Evolutionary conservation across 352 stramenopile species (phyloP).

Genomic region (Phytopythium mirpurense): DNA sequence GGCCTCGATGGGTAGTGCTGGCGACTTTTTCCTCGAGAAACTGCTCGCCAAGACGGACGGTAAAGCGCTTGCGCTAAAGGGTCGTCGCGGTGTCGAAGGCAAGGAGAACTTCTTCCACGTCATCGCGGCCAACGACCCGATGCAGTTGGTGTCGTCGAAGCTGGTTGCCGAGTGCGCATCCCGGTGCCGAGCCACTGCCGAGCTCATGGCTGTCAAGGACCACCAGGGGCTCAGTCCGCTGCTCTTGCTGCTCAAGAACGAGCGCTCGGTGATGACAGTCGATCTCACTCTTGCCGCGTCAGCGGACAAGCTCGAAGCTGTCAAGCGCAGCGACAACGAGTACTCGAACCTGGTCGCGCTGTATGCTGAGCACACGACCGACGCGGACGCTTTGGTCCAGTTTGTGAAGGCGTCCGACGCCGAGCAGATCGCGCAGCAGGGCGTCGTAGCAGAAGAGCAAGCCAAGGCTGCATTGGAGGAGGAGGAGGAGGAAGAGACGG

Average conservation of each 20-base stretch:
- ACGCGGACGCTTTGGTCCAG: conserved; percentile 27
- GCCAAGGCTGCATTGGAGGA: conserved; percentile 4
- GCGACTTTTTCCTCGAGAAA: conserved; percentile 41
- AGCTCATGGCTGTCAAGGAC: conserved; percentile 50
- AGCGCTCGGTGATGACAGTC: conserved; percentile 14
- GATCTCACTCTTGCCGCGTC: conserved; percentile 7
- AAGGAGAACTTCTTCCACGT: conserved; percentile 70
- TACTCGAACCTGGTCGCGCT: conserved; percentile 47
- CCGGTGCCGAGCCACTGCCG: conserved; percentile 19
- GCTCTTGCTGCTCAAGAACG: conserved; percentile 33
- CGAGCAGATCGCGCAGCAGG: conserved; percentile 2
- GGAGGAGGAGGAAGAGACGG: not conserved
- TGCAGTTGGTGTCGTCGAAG: conserved; percentile 13
- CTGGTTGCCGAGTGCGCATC: conserved; percentile 35
- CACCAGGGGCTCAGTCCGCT: conserved; percentile 41
- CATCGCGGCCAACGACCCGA: conserved; percentile 21
- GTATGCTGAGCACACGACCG: conserved; percentile 39
- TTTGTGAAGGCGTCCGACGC: conserved; percentile 20
- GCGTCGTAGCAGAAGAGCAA: not conserved
- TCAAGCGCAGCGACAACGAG: conserved; percentile 25
- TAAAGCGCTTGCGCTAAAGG: conserved; percentile 20
- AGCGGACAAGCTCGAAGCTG: conserved; percentile 28
- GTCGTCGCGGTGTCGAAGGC: conserved; percentile 10
- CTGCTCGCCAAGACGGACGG: conserved; percentile 32
- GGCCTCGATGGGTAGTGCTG: conserved; percentile 19